phyloP scores from a whole-genome alignment of 139 green algal genomes.

The Chloropicon primus region DNA sequence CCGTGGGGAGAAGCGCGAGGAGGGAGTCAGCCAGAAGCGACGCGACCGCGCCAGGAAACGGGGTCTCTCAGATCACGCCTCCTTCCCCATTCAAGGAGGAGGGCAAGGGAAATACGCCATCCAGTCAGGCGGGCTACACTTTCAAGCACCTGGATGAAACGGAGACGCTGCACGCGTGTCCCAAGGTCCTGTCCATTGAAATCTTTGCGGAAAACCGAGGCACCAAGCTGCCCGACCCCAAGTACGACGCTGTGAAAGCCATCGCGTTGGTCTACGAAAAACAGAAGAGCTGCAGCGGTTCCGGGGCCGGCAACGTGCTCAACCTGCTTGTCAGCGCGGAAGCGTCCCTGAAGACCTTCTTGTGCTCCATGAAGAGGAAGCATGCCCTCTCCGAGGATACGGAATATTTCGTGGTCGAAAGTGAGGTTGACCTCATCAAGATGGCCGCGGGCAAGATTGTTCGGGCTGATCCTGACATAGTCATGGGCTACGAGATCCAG shows the following conservation, averaged over 20 bases:
- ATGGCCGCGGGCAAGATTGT: conserved; percentile 19
- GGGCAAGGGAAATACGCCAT: neutral
- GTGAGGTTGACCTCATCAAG: neutral
- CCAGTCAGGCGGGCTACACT: neutral
- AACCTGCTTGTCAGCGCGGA: neutral
- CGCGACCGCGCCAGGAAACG: neutral
- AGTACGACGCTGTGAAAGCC: neutral
- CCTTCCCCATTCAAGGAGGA: neutral
- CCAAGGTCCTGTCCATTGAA: neutral
- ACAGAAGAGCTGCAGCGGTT: neutral
- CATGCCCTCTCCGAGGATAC: neutral
- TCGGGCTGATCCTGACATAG: conserved; percentile 72
- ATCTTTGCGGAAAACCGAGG: neutral
- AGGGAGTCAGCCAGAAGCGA: neutral
- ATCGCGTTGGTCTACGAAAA: neutral
- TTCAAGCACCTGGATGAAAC: neutral
- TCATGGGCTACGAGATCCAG: conserved; percentile 84
- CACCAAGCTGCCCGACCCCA: neutral
- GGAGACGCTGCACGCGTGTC: neutral
- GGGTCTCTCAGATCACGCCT: neutral
- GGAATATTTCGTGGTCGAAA: neutral
- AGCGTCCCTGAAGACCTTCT: neutral
- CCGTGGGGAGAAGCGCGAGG: neutral
- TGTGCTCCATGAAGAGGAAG: neutral
- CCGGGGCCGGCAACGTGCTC: neutral